phyloP scores from a whole-genome alignment of 371 early-diverging fungal genomes.

The Sporodiniella umbellata region DNA sequence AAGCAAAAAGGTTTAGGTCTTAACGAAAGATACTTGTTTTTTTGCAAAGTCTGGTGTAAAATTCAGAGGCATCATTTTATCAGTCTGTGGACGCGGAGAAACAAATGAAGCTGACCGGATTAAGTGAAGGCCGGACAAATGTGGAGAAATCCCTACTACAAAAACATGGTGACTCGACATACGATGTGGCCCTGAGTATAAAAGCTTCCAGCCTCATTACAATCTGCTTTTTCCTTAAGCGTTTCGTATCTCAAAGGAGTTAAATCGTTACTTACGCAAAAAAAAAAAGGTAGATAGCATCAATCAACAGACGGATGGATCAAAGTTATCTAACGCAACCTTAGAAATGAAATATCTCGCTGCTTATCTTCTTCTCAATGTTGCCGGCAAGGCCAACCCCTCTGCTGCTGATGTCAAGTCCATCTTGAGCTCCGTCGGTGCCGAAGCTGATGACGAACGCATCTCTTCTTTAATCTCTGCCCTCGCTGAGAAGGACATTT shows the following conservation, averaged over 20 bases:
- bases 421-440: conserved; percentile 88
- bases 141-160: no score
- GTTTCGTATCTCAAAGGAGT: conserved; percentile 40
- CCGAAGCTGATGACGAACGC: conserved; percentile 81
- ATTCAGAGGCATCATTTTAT: no score
- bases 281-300: conserved; percentile 10
- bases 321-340: not conserved
- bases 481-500: conserved; percentile 85
- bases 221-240: conserved; percentile 16
- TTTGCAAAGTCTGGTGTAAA: no score
- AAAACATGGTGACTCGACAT: no score
- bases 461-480: conserved; percentile 71
- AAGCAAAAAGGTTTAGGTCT: no score
- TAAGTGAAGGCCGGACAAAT: no score
- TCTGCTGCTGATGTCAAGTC: conserved; percentile 74
- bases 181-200: no score
- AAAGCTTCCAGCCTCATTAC: not conserved
- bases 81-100: no score
- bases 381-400: conserved; percentile 85
- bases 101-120: no score
- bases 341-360: conserved; percentile 88
- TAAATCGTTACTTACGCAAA: conserved; percentile 40
- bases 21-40: no score
- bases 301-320: conserved; percentile 5
- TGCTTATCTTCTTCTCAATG: conserved; percentile 91